These are phyloP conservation scores for Protomyces lactucae-debilis DNA, from an alignment of 1,139 yeast genomes.

Conservation along the genomic window DNA sequence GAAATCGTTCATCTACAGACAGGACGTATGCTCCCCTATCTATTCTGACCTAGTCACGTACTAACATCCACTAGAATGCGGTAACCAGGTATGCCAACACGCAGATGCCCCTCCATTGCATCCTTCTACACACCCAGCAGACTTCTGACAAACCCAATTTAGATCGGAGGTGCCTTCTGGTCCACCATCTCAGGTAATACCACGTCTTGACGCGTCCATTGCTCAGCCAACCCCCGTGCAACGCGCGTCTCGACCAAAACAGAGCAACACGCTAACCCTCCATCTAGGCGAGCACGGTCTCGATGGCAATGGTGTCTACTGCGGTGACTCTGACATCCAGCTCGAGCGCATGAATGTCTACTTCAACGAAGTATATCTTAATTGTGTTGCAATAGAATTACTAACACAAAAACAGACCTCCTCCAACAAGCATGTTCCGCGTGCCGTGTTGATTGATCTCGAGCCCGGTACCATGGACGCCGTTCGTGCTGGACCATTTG, in stretches of 20 bases:
- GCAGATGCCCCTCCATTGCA: background rate
- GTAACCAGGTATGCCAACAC: conserved; percentile 69
- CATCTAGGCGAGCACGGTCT: conserved; percentile 88
- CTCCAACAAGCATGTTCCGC: conserved; percentile 44
- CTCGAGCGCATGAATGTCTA: conserved; percentile 44
- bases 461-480: conserved; percentile 48
- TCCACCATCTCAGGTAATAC: conserved; percentile 28
- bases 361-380: conserved; percentile 34
- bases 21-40: background rate
- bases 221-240: background rate
- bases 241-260: background rate
- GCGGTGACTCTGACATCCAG: conserved; percentile 41
- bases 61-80: conserved; percentile 97
- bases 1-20: conserved; percentile 16
- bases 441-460: conserved; percentile 47
- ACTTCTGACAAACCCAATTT: no score
- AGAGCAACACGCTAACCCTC: background rate
- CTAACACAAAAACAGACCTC: background rate
- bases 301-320: conserved; percentile 61
- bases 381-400: no score
- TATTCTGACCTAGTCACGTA: conserved; percentile 48
- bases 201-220: conserved; percentile 1
- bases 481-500: conserved; percentile 45
- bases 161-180: conserved; percentile 81
- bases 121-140: no score